These are phyloP conservation scores for Sanguinoderma infundibulare DNA, from an alignment of 1,284 basidiomycete genomes.

Conservation along the genomic window DNA sequence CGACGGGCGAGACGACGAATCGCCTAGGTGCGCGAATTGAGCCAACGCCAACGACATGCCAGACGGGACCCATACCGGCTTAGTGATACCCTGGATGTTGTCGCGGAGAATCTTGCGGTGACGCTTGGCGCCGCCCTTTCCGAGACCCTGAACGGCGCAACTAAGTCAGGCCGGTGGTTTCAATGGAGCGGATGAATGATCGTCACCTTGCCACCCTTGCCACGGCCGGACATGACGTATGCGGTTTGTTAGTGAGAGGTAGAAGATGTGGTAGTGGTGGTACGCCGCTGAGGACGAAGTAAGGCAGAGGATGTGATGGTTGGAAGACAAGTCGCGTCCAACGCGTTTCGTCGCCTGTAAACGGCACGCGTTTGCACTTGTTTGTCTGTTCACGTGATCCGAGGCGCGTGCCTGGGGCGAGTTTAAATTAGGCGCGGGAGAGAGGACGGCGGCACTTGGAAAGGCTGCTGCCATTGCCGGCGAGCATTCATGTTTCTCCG, in stretches of 20 bases:
- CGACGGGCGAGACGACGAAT: constrained; percentile 94
- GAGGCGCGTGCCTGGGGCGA: background rate
- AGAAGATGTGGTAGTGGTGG: constrained; percentile 8
- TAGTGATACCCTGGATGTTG: constrained; percentile 87
- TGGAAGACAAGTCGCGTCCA: constrained; percentile 26
- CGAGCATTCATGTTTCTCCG: constrained; percentile 24
- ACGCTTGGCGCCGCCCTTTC: constrained; percentile 83
- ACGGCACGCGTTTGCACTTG: constrained; percentile 27
- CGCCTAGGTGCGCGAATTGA: constrained; percentile 75
- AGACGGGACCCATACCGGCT: constrained; percentile 44
- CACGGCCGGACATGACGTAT: constrained; percentile 74
- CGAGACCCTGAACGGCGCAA: constrained; percentile 33
- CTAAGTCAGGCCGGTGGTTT: background rate
- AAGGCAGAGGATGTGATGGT: constrained; percentile 19
- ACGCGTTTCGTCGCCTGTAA: constrained; percentile 28
- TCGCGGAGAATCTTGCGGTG: constrained; percentile 88
- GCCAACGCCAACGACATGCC: background rate
- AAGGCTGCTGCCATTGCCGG: constrained; percentile 2
- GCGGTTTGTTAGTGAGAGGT: constrained; percentile 6
- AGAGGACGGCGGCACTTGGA: background rate
- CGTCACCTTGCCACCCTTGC: constrained; percentile 67
- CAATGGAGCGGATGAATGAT: background rate
- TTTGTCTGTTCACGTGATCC: constrained; percentile 27
- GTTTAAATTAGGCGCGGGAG: background rate
- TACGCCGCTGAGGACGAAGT: constrained; percentile 12